These are phyloP conservation scores for Saccharum spontaneum DNA, from an alignment of 176 grass and related monocot genomes.

Conservation along the genomic window DNA sequence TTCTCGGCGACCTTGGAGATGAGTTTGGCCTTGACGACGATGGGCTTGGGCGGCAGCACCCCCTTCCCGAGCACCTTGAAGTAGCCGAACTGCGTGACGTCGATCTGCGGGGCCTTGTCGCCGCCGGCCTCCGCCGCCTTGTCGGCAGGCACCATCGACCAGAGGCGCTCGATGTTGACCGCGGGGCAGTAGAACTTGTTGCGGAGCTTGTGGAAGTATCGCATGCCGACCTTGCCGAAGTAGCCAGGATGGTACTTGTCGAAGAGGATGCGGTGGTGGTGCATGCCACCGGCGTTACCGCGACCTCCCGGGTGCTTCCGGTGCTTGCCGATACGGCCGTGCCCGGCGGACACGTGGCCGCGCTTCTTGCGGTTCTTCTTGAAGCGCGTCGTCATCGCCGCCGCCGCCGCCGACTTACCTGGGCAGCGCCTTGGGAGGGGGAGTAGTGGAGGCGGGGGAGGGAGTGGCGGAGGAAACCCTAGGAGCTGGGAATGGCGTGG, in stretches of 20 bases:
- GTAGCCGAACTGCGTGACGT: slow-evolving; percentile 87
- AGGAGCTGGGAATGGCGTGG: neutral
- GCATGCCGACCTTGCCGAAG: slow-evolving; percentile 98
- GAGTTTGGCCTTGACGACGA: slow-evolving; percentile 93
- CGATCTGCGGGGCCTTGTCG: slow-evolving; percentile 61
- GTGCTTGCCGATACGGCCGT: slow-evolving; percentile 92
- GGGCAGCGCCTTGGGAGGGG: neutral
- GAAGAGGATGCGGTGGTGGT: slow-evolving; percentile 98
- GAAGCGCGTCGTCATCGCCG: slow-evolving; percentile 78
- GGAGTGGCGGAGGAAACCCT: slow-evolving; percentile 30
- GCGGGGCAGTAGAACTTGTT: slow-evolving; percentile 77
- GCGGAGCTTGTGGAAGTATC: slow-evolving; percentile 90
- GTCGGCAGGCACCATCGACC: slow-evolving; percentile 79
- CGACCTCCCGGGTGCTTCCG: slow-evolving; percentile 91
- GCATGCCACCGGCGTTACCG: slow-evolving; percentile 94
- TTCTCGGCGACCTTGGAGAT: slow-evolving; percentile 94
- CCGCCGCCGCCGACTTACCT: slow-evolving; percentile 34
- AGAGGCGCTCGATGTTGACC: slow-evolving; percentile 75
- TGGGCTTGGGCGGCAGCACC: slow-evolving; percentile 53
- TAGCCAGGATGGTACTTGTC: slow-evolving; percentile 91
- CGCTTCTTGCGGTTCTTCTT: slow-evolving; percentile 98
- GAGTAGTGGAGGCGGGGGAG: slow-evolving; percentile 17
- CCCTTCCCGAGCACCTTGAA: slow-evolving; percentile 96
- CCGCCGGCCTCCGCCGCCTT: slow-evolving; percentile 49
- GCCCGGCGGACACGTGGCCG: slow-evolving; percentile 85